Percentiles rank a stretch among this genome's conserved stretches.
These are phyloP conservation scores for Fusarium heterosporum DNA, from an alignment of 2,329 filamentous ascomycete genomes.

Conservation along the genomic window DNA sequence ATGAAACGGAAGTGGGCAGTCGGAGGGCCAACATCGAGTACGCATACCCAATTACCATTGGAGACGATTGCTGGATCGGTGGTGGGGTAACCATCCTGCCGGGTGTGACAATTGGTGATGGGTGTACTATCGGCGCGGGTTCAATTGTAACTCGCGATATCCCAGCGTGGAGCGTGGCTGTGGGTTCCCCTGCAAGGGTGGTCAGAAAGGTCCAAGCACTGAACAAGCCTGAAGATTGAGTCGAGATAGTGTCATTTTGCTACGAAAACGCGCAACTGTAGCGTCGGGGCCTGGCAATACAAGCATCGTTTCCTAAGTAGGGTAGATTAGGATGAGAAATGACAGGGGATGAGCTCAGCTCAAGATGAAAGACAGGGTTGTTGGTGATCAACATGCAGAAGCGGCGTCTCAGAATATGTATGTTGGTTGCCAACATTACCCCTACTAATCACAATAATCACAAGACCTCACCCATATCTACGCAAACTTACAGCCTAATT, in stretches of 20 bases:
- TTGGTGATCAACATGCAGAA: constrained; percentile 33
- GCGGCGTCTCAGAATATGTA: not conserved
- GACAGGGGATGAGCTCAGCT: not conserved
- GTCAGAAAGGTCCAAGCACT: constrained; percentile 38
- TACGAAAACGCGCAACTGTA: not conserved
- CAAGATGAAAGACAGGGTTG: not conserved
- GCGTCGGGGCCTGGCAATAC: too few species aligned
- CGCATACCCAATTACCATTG: constrained; percentile 60
- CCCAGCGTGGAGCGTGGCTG: constrained; percentile 52
- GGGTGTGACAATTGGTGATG: constrained; percentile 81
- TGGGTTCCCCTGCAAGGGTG: constrained; percentile 53
- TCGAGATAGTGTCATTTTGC: too few species aligned
- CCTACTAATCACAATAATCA: not conserved
- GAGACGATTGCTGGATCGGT: constrained; percentile 74
- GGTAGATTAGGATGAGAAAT: not conserved
- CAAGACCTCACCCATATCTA: not conserved
- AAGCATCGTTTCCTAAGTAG: too few species aligned
- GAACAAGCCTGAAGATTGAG: not conserved
- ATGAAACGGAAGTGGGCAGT: constrained; percentile 62
- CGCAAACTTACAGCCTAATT: not conserved
- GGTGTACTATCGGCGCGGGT: constrained; percentile 80
- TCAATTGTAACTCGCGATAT: constrained; percentile 78
- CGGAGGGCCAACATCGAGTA: constrained; percentile 62
- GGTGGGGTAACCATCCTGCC: constrained; percentile 80
- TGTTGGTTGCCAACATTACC: not conserved